Conservation (phyloP, 1,284 basidiomycete species). For the Fomes fomentarius region DNA sequence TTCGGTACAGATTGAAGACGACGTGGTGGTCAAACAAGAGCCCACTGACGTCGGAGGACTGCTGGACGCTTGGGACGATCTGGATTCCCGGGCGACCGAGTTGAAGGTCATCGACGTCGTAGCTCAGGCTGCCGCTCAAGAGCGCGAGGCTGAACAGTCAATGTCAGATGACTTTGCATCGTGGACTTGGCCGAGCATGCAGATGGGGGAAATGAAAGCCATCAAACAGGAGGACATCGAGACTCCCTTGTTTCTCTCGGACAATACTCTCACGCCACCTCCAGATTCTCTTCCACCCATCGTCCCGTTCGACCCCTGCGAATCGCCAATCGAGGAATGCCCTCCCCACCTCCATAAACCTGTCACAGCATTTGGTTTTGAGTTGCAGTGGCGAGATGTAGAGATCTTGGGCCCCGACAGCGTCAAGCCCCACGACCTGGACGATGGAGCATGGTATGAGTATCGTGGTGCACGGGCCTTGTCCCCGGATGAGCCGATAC, state of each 20-base stretch:
- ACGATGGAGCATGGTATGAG: constrained; percentile 42
- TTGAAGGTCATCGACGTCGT: constrained; percentile 43
- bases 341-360: constrained; percentile 3
- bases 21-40: constrained; percentile 58
- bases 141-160: constrained; percentile 22
- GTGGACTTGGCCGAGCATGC: constrained; percentile 45
- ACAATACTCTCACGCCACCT: constrained; percentile 23
- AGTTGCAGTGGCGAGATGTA: constrained; percentile 47
- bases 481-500: constrained; percentile 18
- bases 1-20: constrained; percentile 41
- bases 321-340: constrained; percentile 24
- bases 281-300: constrained; percentile 20
- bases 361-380: constrained; percentile 29
- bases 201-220: constrained; percentile 32
- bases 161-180: constrained; percentile 39
- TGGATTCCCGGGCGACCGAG: constrained; percentile 33
- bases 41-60: constrained; percentile 60
- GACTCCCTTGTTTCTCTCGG: constrained; percentile 19
- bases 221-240: constrained; percentile 41
- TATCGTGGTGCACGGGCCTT: constrained; percentile 20
- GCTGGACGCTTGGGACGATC: constrained; percentile 67
- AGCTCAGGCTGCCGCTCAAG: constrained; percentile 41
- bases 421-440: constrained; percentile 48
- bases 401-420: constrained; percentile 54
- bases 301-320: constrained; percentile 20